These are phyloP conservation scores for Curvularia verruculosa DNA, from an alignment of 2,329 filamentous ascomycete species.

Conservation along the genomic window DNA sequence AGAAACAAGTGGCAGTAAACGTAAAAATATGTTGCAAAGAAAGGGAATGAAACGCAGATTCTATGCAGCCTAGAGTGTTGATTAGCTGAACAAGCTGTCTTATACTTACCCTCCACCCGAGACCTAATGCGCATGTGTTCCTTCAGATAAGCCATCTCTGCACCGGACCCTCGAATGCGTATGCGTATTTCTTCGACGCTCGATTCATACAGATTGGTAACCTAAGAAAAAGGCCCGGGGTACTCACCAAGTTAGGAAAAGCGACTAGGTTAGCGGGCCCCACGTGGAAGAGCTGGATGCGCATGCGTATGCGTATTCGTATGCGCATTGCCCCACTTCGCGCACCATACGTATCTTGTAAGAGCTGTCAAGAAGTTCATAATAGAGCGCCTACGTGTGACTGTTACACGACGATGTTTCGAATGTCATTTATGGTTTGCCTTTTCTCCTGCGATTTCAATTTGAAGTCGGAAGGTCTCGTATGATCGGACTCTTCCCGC, in stretches of 20 bases:
- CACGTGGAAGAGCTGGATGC: background rate
- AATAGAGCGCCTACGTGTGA: too few species aligned
- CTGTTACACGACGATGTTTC: background rate
- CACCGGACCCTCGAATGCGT: background rate
- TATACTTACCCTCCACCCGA: background rate
- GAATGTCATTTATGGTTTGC: background rate
- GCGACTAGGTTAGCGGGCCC: background rate
- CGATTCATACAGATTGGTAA: background rate
- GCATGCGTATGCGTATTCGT: conserved; percentile 4
- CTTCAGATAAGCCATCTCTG: background rate
- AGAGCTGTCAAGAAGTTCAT: too few species aligned
- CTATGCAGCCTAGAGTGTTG: background rate
- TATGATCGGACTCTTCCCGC: conserved; percentile 12
- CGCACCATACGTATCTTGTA: too few species aligned
- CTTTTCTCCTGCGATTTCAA: conserved; percentile 5
- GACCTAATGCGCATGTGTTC: background rate
- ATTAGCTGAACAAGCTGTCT: background rate
- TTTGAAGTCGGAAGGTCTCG: conserved; percentile 13
- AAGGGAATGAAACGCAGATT: background rate
- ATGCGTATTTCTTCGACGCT: background rate
- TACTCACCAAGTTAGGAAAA: background rate
- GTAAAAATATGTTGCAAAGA: background rate
- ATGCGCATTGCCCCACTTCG: background rate
- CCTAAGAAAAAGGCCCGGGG: background rate
- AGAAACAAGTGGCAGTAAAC: background rate